Percentiles rank a stretch among this genome's conserved stretches.
Conservation (phyloP, 1,284 basidiomycete species). For the Moesziomyces sp. region DNA sequence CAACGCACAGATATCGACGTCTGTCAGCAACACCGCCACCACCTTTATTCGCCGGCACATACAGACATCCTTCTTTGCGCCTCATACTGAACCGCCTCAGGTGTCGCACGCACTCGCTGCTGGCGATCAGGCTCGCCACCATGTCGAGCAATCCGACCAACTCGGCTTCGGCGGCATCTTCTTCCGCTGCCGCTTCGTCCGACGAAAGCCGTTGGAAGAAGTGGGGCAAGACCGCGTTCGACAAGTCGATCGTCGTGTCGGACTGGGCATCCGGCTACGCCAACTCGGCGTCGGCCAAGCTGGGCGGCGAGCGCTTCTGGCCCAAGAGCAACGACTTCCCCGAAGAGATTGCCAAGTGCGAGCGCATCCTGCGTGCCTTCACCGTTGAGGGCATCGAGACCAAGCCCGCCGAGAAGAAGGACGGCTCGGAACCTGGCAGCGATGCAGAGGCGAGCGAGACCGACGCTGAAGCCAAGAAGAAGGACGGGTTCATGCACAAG, state of each 20-base stretch:
- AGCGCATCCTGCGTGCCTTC: slow-evolving; percentile 69
- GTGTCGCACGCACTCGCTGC: not conserved
- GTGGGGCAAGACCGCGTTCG: slow-evolving; percentile 48
- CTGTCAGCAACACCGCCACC: too few relatives aligned
- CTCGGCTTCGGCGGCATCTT: slow-evolving; percentile 2
- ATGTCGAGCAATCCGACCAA: slow-evolving; percentile 12
- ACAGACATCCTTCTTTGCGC: not conserved
- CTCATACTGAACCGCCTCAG: too few relatives aligned
- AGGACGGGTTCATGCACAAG: slow-evolving; percentile 64
- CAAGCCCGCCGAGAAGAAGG: slow-evolving; percentile 32
- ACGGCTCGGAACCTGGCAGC: not conserved
- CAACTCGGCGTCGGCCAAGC: slow-evolving; percentile 58
- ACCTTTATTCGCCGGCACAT: not conserved
- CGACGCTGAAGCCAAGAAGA: slow-evolving; percentile 35
- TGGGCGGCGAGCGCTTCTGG: slow-evolving; percentile 72
- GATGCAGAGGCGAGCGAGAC: slow-evolving; percentile 64
- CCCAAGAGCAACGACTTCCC: slow-evolving; percentile 71
- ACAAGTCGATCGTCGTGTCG: slow-evolving; percentile 58
- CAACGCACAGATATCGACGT: too few relatives aligned
- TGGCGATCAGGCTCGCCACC: not conserved
- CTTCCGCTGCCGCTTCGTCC: not conserved
- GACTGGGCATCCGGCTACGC: slow-evolving; percentile 65
- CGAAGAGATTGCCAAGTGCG: slow-evolving; percentile 71
- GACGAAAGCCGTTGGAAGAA: slow-evolving; percentile 41
- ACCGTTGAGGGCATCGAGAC: slow-evolving; percentile 60